Conservation (phyloP, 176 grass and related monocot genomes). For the Zizania latifolia region DNA sequence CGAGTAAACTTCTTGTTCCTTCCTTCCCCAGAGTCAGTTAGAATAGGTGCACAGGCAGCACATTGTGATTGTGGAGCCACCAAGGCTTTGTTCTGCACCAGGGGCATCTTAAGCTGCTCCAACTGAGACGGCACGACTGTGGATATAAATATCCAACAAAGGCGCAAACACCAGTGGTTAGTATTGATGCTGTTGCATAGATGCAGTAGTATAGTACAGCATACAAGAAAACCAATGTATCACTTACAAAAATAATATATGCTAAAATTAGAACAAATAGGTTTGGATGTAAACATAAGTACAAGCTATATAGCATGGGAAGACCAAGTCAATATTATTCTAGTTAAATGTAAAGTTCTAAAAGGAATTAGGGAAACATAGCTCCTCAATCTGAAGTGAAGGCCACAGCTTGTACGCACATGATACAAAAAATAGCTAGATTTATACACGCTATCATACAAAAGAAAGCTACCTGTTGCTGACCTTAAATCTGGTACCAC, state of each 20-base stretch:
- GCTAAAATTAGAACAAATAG: not conserved
- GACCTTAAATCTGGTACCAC: not conserved
- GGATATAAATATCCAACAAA: not conserved
- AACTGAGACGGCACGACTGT: slow-evolving; percentile 75
- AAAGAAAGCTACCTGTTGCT: not conserved
- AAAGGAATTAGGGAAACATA: not conserved
- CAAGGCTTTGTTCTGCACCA: slow-evolving; percentile 48
- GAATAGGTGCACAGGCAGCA: slow-evolving; percentile 36
- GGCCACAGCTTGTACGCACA: not conserved
- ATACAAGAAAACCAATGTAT: not conserved
- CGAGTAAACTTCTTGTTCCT: slow-evolving; percentile 64
- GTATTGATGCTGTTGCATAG: not conserved
- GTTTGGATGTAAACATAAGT: not conserved
- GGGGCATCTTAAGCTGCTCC: slow-evolving; percentile 63
- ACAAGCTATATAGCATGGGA: not conserved
- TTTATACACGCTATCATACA: not conserved
- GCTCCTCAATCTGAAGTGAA: not conserved
- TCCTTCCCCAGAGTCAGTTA: slow-evolving; percentile 53
- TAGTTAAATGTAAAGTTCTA: not conserved
- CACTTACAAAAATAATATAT: not conserved
- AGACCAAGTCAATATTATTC: not conserved
- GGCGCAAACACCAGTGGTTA: not conserved
- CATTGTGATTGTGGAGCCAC: slow-evolving; percentile 39
- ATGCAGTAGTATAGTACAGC: not conserved
- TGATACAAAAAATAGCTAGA: not conserved